A percentile compares a stretch with the other conserved stretches of the same genome.
Conservation (phyloP, 495 filamentous ascomycete genomes). For the Aspergillus heteromorphus region DNA sequence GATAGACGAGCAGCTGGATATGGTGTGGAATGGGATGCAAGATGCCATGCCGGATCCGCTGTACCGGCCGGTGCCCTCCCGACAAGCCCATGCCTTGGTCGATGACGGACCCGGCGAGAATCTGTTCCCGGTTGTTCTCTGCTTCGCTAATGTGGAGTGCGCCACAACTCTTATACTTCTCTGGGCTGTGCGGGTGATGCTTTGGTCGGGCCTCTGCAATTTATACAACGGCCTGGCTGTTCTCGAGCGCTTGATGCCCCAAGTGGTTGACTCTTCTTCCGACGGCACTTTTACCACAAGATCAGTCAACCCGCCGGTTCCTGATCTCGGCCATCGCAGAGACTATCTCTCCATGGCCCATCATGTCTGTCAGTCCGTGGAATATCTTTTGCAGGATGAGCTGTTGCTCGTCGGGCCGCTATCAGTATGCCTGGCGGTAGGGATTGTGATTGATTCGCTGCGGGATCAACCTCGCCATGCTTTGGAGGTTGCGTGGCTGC, state of each 20-base stretch:
- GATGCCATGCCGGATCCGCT: constrained; percentile 12
- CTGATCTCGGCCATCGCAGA: constrained; percentile 17
- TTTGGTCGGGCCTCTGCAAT: constrained; percentile 21
- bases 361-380: constrained; percentile 29
- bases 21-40: constrained; percentile 20
- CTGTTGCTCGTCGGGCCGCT: constrained; percentile 11
- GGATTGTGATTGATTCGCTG: constrained; percentile 8
- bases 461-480: neutral
- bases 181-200: constrained; percentile 25
- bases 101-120: neutral
- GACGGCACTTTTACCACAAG: neutral
- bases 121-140: constrained; percentile 27
- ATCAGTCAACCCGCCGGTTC: constrained; percentile 3
- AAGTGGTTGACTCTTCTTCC: neutral
- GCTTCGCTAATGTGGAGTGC: constrained; percentile 20
- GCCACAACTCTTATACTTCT: constrained; percentile 28
- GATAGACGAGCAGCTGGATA: constrained; percentile 21
- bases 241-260: neutral
- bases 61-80: constrained; percentile 26
- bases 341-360: constrained; percentile 20
- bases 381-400: constrained; percentile 21
- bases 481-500: neutral
- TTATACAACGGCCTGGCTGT: constrained; percentile 8
- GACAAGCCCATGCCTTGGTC: neutral
- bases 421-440: constrained; percentile 11